phyloP scores from a whole-genome alignment of 345 rosid species.

The Ceriops decandra region DNA sequence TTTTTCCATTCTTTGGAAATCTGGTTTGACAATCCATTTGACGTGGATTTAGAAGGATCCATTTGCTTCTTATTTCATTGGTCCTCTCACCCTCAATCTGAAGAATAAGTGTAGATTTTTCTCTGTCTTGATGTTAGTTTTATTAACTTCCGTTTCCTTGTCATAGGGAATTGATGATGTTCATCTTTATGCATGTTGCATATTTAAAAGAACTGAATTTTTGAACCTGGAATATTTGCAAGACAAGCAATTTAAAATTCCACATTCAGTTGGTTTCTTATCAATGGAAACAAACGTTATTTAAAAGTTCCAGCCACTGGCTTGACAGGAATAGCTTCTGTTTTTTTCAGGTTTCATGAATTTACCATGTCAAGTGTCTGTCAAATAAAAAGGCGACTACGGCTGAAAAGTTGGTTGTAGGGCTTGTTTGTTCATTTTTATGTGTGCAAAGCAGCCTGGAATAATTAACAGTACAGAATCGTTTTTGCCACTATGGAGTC shows the following conservation, averaged over 20 bases:
- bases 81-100: neutral
- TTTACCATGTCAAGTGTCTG: constrained; percentile 21
- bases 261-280: neutral
- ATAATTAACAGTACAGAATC: constrained; percentile 15
- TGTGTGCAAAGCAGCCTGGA: constrained; percentile 13
- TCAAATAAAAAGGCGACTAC: constrained; percentile 31
- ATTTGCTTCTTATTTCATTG: neutral
- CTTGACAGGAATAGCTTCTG: neutral
- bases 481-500: constrained; percentile 49
- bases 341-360: constrained; percentile 41
- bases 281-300: neutral
- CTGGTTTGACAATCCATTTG: no score
- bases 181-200: neutral
- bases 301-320: neutral
- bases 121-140: neutral
- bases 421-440: constrained; percentile 5
- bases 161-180: no score
- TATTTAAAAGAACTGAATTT: neutral
- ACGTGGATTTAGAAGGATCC: neutral
- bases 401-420: constrained; percentile 10
- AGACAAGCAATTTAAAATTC: neutral
- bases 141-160: neutral
- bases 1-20: no score
- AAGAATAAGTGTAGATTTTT: neutral
- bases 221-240: neutral